Base-by-base conservation (phyloP, 2,329 filamentous ascomycete species). In the Pseudogymnoascus sp. region DNA sequence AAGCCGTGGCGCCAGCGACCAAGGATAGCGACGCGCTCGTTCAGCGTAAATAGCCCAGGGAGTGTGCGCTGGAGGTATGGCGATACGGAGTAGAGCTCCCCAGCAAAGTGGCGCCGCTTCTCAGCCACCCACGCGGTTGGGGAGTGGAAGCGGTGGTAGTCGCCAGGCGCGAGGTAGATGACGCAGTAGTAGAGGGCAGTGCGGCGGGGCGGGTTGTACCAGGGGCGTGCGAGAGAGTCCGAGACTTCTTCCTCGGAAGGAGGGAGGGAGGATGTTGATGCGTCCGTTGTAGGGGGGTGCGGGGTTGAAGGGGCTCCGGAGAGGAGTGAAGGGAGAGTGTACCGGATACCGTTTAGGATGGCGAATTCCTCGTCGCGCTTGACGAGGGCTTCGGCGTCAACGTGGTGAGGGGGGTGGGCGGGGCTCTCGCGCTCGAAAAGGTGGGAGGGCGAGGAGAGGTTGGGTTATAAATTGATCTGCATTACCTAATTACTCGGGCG, bases 111-210 rank as follows among this genome's bases (percentile, higher is more conserved):
- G n/a, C 94, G 89, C 45, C 95, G 87, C 67, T 87, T 87, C 75
- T 97, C 90, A 35, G 94, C 94, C 13, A 99, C 92, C 94, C 94
- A 99, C 68, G 90, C 89, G 1, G 91, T 87, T 0, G 94, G 94
- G 1, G 90, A 96, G 78, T 99, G 95, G 79, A 97, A 99, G 66
- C 93, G 90, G 77, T 99, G 94, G 77, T 99, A 99, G 78, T 99
- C 95, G 59, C 94, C 94, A 0, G 94, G 94, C 0, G 95, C 94
- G 45, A 99, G 85, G 76, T 99, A 99, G 71, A 99, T 86, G 65
- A 99, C 95, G 64, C 82, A 89, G 75, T 97, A 99, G 79, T 96
- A 96, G 6, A 99, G 83, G 8, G 87, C 85, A 4, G 87, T 90
- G 74, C 78, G 81, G 8, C 36, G 33, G 8, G 15, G 33, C 2